A percentile compares a stretch with the other conserved stretches of the same genome.
These are phyloP conservation scores for Podila epicladia DNA, from an alignment of 192 early-diverging fungal species.

Conservation along the genomic window DNA sequence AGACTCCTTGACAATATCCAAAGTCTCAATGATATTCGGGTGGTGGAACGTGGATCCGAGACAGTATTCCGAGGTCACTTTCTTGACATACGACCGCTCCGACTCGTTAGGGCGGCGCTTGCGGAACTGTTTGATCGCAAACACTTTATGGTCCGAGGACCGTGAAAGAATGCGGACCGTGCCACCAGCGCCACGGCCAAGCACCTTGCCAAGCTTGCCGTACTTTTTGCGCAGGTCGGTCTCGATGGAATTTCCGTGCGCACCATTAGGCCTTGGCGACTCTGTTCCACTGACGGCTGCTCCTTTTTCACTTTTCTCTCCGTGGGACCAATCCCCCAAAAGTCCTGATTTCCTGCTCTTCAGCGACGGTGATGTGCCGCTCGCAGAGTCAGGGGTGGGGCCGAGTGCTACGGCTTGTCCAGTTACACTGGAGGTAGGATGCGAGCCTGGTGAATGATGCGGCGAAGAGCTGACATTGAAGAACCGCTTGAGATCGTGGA, in stretches of 20 bases:
- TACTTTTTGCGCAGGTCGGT: slow-evolving; percentile 47
- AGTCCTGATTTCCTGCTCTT: background rate
- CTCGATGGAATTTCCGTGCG: background rate
- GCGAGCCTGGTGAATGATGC: background rate
- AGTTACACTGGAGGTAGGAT: too few species aligned
- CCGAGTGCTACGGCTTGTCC: too few species aligned
- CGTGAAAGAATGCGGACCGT: slow-evolving; percentile 69
- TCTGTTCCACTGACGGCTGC: background rate
- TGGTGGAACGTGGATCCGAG: slow-evolving; percentile 80
- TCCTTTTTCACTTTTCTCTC: background rate
- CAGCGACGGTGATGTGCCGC: background rate
- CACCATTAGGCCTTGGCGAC: background rate
- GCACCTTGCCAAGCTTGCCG: slow-evolving; percentile 62
- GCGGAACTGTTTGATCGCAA: slow-evolving; percentile 81
- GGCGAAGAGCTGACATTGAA: background rate
- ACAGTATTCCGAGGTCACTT: slow-evolving; percentile 86
- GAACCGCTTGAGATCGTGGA: slow-evolving; percentile 1
- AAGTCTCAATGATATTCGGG: slow-evolving; percentile 80
- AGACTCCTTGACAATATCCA: slow-evolving; percentile 79
- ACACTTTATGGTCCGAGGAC: slow-evolving; percentile 63
- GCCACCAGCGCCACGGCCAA: slow-evolving; percentile 74
- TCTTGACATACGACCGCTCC: slow-evolving; percentile 82
- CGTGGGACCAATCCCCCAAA: background rate
- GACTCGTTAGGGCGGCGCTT: slow-evolving; percentile 65
- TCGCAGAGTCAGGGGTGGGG: background rate